Conservation (phyloP, 352 stramenopile species). For the Globisporangium splendens region DNA sequence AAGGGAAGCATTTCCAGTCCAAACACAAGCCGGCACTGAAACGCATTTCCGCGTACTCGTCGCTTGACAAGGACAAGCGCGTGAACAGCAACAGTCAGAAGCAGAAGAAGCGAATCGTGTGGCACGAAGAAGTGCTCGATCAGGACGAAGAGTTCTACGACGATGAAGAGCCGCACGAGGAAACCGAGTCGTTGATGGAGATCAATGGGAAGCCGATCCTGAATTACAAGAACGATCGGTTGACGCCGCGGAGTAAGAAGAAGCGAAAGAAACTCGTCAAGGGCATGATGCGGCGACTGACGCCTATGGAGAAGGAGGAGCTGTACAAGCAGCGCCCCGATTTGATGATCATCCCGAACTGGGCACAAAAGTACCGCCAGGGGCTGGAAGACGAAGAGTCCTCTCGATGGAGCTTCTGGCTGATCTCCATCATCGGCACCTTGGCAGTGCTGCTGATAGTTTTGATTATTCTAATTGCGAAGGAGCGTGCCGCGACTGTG, state of each 20-base stretch:
- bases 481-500: conserved; percentile 33
- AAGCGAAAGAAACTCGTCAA: conserved; percentile 79
- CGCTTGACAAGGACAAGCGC: conserved; percentile 39
- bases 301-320: conserved; percentile 79
- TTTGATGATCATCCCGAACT: conserved; percentile 86
- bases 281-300: conserved; percentile 79
- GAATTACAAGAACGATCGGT: conserved; percentile 56
- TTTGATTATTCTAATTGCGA: conserved; percentile 73
- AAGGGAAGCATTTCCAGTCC: conserved; percentile 57
- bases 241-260: conserved; percentile 67
- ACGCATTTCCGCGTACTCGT: conserved; percentile 72
- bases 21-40: conserved; percentile 62
- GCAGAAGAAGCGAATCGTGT: conserved; percentile 55
- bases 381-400: conserved; percentile 70
- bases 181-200: conserved; percentile 59
- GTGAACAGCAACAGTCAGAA: conserved; percentile 19
- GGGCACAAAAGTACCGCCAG: conserved; percentile 86
- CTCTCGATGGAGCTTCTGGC: conserved; percentile 71
- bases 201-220: conserved; percentile 32
- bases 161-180: conserved; percentile 30
- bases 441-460: conserved; percentile 71
- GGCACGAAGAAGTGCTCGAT: conserved; percentile 77
- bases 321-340: conserved; percentile 78
- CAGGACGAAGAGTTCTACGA: conserved; percentile 77
- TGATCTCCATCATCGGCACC: conserved; percentile 69